These are phyloP conservation scores for Phaeophleospora eucalypticola DNA, from an alignment of 2,329 filamentous ascomycete species.

Conservation along the genomic window DNA sequence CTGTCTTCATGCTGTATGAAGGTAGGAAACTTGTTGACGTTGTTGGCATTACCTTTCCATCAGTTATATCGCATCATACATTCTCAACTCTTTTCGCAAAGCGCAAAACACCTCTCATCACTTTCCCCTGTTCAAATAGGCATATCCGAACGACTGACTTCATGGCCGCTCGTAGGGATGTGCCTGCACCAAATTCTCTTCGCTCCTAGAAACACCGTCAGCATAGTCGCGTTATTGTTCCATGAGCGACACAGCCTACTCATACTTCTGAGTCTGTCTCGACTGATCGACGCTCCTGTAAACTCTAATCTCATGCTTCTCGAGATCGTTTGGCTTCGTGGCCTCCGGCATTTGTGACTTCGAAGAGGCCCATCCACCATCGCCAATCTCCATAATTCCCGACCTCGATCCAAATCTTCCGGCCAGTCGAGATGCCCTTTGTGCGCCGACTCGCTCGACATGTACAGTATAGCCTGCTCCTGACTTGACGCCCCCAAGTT, in stretches of 20 bases:
- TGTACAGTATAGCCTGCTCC: neutral
- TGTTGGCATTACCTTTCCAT: no score
- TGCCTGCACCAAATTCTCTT: neutral
- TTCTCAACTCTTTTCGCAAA: no score
- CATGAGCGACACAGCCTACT: neutral
- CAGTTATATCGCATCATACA: no score
- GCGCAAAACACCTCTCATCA: no score
- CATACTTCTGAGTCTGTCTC: neutral
- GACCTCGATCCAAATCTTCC: neutral
- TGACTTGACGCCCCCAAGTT: neutral
- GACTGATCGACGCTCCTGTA: neutral
- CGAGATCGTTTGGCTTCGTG: neutral
- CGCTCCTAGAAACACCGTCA: neutral
- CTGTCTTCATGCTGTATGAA: no score
- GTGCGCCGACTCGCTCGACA: neutral
- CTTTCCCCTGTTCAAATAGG: no score
- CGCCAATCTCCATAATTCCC: neutral
- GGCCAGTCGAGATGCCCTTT: neutral
- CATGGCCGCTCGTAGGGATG: neutral
- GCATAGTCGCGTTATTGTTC: no score
- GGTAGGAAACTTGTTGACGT: no score
- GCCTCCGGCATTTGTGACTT: neutral
- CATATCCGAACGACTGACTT: neutral
- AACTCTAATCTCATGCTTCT: neutral
- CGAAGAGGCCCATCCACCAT: neutral